Evolutionary conservation across 495 filamentous ascomycete genomes (phyloP).

Genomic region (Bacidia gigantensis): DNA sequence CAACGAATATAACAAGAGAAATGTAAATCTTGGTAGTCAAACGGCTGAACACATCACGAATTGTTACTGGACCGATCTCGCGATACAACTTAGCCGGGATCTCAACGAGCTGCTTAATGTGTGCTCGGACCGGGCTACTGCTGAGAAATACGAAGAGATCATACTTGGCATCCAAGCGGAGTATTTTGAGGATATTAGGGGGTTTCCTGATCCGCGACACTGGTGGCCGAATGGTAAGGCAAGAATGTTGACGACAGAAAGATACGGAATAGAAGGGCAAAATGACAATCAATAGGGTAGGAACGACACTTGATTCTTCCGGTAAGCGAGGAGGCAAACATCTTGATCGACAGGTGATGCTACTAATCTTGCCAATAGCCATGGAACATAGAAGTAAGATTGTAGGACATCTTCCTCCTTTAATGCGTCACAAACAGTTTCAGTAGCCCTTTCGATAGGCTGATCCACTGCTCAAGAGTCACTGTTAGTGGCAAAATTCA

Average conservation of each 20-base stretch:
- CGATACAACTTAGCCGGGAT: slow-evolving; percentile 11
- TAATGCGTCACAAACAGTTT: too few species aligned
- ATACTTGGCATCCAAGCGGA: slow-evolving; percentile 9
- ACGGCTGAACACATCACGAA: slow-evolving; percentile 7
- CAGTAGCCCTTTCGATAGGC: too few species aligned
- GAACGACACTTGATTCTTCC: too few species aligned
- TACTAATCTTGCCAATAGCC: too few species aligned
- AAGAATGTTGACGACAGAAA: slow-evolving; percentile 3
- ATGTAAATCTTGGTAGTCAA: slow-evolving; percentile 5
- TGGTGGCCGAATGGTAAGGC: slow-evolving; percentile 11
- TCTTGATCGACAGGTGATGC: too few species aligned
- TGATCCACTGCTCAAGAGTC: too few species aligned
- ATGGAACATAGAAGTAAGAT: too few species aligned
- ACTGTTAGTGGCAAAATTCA: too few species aligned
- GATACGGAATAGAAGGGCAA: too few species aligned
- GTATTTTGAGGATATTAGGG: slow-evolving; percentile 6
- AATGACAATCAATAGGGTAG: too few species aligned
- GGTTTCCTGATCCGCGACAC: slow-evolving; percentile 6
- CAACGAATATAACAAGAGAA: slow-evolving; percentile 12
- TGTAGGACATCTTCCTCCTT: too few species aligned
- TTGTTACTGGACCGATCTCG: slow-evolving; percentile 7
- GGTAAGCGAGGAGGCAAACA: too few species aligned
- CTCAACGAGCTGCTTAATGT: slow-evolving; percentile 13
- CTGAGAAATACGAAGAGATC: slow-evolving; percentile 10
- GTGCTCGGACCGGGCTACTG: slow-evolving; percentile 10